Conservation (phyloP, 305 asterid species). For the Fraxinus sp. region DNA sequence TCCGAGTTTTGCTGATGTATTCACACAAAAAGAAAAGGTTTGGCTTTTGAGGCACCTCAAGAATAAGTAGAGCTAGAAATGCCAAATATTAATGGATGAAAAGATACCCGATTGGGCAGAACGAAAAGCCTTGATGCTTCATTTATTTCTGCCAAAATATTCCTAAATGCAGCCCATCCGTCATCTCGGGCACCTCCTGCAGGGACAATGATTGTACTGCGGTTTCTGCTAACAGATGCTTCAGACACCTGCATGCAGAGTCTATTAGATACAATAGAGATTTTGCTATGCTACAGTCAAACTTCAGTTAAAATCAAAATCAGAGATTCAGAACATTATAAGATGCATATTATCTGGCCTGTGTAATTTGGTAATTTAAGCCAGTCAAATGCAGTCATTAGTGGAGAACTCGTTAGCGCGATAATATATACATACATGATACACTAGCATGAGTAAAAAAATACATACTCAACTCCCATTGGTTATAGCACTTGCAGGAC, state of each 20-base stretch:
- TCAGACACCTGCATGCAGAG: slow-evolving; percentile 70
- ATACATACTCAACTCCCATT: not conserved
- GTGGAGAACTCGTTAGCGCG: not conserved
- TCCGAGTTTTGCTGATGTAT: slow-evolving; percentile 61
- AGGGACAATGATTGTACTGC: slow-evolving; percentile 92
- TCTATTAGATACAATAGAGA: slow-evolving; percentile 19
- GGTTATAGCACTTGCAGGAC: not conserved
- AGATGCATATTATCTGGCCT: not conserved
- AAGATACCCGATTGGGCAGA: slow-evolving; percentile 63
- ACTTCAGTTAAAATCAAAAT: not conserved
- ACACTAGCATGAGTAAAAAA: not conserved
- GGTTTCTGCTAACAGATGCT: slow-evolving; percentile 93
- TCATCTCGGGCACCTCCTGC: slow-evolving; percentile 83
- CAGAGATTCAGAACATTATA: not conserved
- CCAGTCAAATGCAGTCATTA: too few species aligned
- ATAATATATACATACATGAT: not conserved
- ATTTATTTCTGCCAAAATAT: slow-evolving; percentile 79
- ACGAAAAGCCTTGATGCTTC: slow-evolving; percentile 77
- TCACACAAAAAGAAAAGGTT: slow-evolving; percentile 29
- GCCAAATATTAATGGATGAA: not conserved
- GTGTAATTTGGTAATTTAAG: not conserved
- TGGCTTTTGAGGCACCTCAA: slow-evolving; percentile 21
- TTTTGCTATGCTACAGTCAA: not conserved
- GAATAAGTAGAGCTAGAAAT: slow-evolving; percentile 15
- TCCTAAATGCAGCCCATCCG: slow-evolving; percentile 93